Conservation (phyloP, 1,139 yeast species). For the Zygosaccharomyces pseudobailii region DNA sequence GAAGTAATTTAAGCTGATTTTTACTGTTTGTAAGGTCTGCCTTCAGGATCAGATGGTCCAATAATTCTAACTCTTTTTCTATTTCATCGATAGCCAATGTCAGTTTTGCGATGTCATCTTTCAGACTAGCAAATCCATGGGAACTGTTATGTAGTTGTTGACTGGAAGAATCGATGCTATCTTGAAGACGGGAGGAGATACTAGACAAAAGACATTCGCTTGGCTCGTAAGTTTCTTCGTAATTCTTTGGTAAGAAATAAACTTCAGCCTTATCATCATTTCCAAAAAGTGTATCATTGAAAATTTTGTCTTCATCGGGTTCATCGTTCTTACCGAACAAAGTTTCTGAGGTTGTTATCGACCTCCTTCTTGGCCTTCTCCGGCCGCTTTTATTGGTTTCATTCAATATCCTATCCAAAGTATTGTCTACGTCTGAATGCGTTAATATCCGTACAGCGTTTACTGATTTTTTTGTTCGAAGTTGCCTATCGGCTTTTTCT, state of each 20-base stretch:
- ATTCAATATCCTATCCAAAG: constrained; percentile 21
- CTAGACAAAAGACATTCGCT: not conserved
- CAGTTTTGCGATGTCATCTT: constrained; percentile 52
- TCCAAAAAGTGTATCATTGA: constrained; percentile 8
- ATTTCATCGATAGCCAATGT: constrained; percentile 52
- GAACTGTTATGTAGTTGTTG: constrained; percentile 29
- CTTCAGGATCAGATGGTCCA: constrained; percentile 64
- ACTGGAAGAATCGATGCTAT: not conserved
- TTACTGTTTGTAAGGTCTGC: constrained; percentile 79
- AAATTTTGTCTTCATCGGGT: not conserved
- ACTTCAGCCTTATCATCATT: constrained; percentile 9
- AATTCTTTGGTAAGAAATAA: not conserved
- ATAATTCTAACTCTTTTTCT: constrained; percentile 56
- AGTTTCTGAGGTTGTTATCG: constrained; percentile 6
- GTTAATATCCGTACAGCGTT: constrained; percentile 17
- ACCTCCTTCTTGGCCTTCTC: constrained; percentile 1
- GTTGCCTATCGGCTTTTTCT: not conserved
- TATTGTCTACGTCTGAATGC: constrained; percentile 20
- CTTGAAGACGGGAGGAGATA: not conserved
- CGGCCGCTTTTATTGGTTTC: constrained; percentile 3
- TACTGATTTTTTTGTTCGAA: not conserved
- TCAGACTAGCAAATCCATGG: constrained; percentile 42
- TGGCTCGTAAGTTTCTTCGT: constrained; percentile 7
- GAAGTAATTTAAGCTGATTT: constrained; percentile 61
- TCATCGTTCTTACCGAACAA: constrained; percentile 22